A percentile compares a stretch with the other conserved stretches of the same genome.
These are phyloP conservation scores for Leccinum subtestaceum DNA, from an alignment of 768 basidiomycete species.

Conservation along the genomic window DNA sequence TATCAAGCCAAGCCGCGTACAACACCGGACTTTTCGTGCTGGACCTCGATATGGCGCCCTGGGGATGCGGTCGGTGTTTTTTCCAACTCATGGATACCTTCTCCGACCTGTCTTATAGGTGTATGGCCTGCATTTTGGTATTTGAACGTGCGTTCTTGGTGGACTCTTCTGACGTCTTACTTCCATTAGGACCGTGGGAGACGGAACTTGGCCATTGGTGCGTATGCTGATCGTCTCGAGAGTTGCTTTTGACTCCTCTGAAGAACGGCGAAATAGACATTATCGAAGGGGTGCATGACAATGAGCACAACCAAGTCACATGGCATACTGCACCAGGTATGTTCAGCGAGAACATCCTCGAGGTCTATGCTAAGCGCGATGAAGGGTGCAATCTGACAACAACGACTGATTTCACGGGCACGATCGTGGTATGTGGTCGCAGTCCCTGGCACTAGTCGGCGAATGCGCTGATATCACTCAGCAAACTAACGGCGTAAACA, in stretches of 20 bases:
- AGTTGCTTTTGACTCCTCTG: slow-evolving; percentile 10
- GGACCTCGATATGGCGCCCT: slow-evolving; percentile 80
- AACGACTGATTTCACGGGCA: slow-evolving; percentile 58
- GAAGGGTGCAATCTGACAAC: slow-evolving; percentile 59
- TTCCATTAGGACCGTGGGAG: slow-evolving; percentile 38
- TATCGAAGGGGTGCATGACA: slow-evolving; percentile 82
- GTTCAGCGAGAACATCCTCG: not conserved
- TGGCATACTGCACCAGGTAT: slow-evolving; percentile 71
- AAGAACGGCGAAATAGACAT: slow-evolving; percentile 82
- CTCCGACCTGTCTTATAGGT: slow-evolving; percentile 36
- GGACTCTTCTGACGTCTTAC: slow-evolving; percentile 1
- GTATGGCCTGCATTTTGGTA: slow-evolving; percentile 87
- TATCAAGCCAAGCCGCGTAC: slow-evolving; percentile 61
- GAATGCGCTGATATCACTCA: slow-evolving; percentile 20
- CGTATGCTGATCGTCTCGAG: slow-evolving; percentile 22
- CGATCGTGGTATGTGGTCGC: slow-evolving; percentile 50
- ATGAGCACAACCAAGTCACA: slow-evolving; percentile 80
- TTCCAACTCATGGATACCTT: not conserved
- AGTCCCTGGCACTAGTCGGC: not conserved
- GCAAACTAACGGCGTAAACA: slow-evolving; percentile 48
- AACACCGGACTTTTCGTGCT: slow-evolving; percentile 82
- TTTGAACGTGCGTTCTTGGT: slow-evolving; percentile 1
- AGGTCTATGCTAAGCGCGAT: slow-evolving; percentile 3
- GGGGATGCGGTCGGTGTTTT: slow-evolving; percentile 68
- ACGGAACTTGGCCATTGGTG: slow-evolving; percentile 62